Evolutionary conservation across 805 yeast genomes (phyloP), one percentile per base, ranked within the genome.

Genomic region (Saccharomycopsis javanensis): DNA sequence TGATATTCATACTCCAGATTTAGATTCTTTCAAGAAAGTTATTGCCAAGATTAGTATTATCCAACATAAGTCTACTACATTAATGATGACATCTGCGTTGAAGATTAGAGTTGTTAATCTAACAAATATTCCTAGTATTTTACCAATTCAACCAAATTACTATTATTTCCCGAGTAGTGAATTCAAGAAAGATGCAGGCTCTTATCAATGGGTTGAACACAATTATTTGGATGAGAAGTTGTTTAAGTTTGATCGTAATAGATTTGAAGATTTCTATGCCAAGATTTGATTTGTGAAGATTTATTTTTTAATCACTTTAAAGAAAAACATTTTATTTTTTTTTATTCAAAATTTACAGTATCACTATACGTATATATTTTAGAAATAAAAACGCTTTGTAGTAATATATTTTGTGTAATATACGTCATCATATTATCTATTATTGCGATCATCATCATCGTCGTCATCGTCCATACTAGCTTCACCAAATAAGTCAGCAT

Each of bases 111-210:
- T 60, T 13, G 60, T 60, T 16, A 60, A 58, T 35, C 54, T 60
- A 51, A 60, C 63, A 2, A 58, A 58, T 30, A 53, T 58, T 42
- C 61, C 61, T 23, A 56, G 53, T 33, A 56, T 60, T 28, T 58
- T 60, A 30, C 63, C 63, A 16, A 60, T 60, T 48, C 63, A 60
- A 33, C 63, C 63, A 42, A 60, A 60, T 31, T 60, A 60, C 50
- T 60, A 58, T 35, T 60, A 60, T 28, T 56, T 56, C 35, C 88
- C 89, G 50, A 85, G 90, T 2, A 76, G 78, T 10, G 86, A 83
- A 66, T 66, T 83, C 60, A 77, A 74, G 63, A 81, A 79, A 64
- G 75, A 78, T 55, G 63, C 62, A 2, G 72, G 68, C 5, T 69
- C 73, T 5, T 76, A 76, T 10, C 75, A 78, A 62, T 81, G 87